These are phyloP conservation scores for Zymoseptoria pseudotritici DNA, from an alignment of 2,329 filamentous ascomycete species.

Conservation along the genomic window DNA sequence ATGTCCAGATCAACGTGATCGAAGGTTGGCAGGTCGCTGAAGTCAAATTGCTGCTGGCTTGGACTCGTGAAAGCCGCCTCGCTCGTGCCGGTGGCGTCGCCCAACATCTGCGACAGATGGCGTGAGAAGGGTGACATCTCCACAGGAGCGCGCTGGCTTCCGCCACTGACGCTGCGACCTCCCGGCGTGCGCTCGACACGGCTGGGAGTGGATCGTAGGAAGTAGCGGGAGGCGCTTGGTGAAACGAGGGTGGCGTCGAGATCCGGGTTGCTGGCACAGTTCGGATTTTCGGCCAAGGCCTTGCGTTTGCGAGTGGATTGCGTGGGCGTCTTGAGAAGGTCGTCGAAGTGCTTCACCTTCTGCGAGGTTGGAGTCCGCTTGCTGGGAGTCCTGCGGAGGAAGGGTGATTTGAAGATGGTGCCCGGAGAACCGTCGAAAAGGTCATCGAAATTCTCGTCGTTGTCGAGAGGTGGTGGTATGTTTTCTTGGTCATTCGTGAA, in stretches of 20 bases:
- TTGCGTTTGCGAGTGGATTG: constrained; percentile 31
- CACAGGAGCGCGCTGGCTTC: constrained; percentile 8
- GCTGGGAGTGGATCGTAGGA: constrained; percentile 33
- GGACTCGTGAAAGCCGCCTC: constrained; percentile 23
- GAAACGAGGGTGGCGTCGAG: constrained; percentile 31
- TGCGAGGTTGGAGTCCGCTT: constrained; percentile 44
- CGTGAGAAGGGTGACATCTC: constrained; percentile 53
- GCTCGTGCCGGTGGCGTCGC: constrained; percentile 34
- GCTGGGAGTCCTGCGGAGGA: constrained; percentile 51
- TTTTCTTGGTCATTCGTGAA: constrained; percentile 53
- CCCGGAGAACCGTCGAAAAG: constrained; percentile 58
- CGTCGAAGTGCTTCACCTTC: constrained; percentile 23
- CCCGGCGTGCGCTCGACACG: constrained; percentile 29
- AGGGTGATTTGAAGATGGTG: constrained; percentile 47
- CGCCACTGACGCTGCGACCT: constrained; percentile 20
- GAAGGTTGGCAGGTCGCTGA: constrained; percentile 28
- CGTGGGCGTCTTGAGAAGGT: constrained; percentile 42
- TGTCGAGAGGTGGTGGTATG: constrained; percentile 37
- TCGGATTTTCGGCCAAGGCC: constrained; percentile 22
- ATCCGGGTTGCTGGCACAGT: constrained; percentile 21
- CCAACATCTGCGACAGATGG: constrained; percentile 57
- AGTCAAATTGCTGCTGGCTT: constrained; percentile 23
- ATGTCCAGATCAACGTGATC: constrained; percentile 23
- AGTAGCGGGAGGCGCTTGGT: constrained; percentile 30
- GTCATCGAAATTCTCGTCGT: constrained; percentile 47